These are phyloP conservation scores for Apiospora saccharicola DNA, from an alignment of 2,329 filamentous ascomycete species.

Conservation along the genomic window DNA sequence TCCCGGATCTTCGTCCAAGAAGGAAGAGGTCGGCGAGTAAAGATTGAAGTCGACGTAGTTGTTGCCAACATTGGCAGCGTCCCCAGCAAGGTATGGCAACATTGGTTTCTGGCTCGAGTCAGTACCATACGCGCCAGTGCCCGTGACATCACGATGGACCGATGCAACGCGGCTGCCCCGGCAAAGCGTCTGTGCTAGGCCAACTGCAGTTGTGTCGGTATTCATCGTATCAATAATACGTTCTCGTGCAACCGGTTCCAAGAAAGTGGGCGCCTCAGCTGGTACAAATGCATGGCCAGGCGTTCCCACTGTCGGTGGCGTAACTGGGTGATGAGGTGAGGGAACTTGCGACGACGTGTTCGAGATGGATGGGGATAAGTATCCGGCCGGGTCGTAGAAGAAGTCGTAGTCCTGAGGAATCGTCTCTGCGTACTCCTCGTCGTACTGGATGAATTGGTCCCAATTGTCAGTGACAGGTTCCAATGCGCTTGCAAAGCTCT, in stretches of 20 bases:
- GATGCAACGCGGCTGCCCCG: background rate
- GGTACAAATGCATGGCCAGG: slow-evolving; percentile 44
- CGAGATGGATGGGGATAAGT: slow-evolving; percentile 48
- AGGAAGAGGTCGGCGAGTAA: slow-evolving; percentile 56
- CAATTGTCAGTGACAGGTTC: slow-evolving; percentile 45
- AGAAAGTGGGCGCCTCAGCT: slow-evolving; percentile 28
- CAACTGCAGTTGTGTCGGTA: background rate
- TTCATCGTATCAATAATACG: slow-evolving; percentile 26
- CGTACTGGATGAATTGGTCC: slow-evolving; percentile 56
- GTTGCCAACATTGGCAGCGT: slow-evolving; percentile 44
- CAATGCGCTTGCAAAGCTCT: slow-evolving; percentile 32
- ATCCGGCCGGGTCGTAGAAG: slow-evolving; percentile 51
- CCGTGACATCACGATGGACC: background rate
- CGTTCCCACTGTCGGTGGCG: slow-evolving; percentile 34
- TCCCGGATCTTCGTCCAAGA: slow-evolving; percentile 57
- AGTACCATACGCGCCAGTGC: background rate
- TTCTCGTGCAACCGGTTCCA: slow-evolving; percentile 26
- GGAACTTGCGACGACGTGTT: slow-evolving; percentile 26
- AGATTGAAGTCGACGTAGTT: slow-evolving; percentile 64
- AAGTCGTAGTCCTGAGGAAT: slow-evolving; percentile 51
- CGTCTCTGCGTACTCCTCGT: slow-evolving; percentile 44
- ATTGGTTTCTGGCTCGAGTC: slow-evolving; percentile 29
- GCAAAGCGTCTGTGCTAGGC: background rate
- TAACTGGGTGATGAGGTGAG: slow-evolving; percentile 33
- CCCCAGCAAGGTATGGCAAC: slow-evolving; percentile 52